phyloP scores from a whole-genome alignment of 140 eudicot species.

The Oenanthe javanica region DNA sequence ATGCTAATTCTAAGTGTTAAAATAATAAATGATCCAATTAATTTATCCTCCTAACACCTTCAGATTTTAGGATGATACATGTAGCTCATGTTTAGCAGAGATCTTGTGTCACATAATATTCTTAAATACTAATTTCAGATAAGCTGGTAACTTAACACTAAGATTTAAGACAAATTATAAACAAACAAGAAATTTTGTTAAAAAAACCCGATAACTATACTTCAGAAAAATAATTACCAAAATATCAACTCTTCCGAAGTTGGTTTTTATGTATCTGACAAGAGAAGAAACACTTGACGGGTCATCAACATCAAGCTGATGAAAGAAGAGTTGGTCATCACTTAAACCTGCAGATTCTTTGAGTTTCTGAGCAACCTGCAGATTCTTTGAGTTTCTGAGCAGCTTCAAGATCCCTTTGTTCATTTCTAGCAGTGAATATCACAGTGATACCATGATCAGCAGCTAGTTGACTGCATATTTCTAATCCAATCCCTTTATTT shows the following conservation, averaged over 20 bases:
- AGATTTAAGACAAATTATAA: too few relatives aligned
- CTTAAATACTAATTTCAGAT: too few relatives aligned
- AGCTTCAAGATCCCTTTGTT: slow-evolving; percentile 40
- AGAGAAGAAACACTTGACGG: slow-evolving; percentile 33
- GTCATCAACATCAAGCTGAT: slow-evolving; percentile 59
- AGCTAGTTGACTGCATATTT: slow-evolving; percentile 54
- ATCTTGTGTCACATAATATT: too few relatives aligned
- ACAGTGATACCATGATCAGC: slow-evolving; percentile 36
- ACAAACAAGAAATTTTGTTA: background rate
- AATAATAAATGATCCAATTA: too few relatives aligned
- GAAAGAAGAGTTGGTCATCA: slow-evolving; percentile 31
- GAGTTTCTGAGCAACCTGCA: background rate
- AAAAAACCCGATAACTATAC: background rate
- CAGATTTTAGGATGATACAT: too few relatives aligned
- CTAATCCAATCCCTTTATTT: slow-evolving; percentile 74
- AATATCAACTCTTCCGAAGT: slow-evolving; percentile 63
- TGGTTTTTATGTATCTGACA: slow-evolving; percentile 38
- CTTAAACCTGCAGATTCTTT: background rate
- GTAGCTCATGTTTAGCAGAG: too few relatives aligned
- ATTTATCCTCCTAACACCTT: too few relatives aligned
- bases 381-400: background rate
- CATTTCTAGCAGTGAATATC: slow-evolving; percentile 31
- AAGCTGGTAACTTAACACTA: too few relatives aligned
- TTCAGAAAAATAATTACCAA: slow-evolving; percentile 27
- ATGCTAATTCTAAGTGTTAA: background rate